Conservation (phyloP, 1,284 basidiomycete genomes). For the Marasmius oreades region DNA sequence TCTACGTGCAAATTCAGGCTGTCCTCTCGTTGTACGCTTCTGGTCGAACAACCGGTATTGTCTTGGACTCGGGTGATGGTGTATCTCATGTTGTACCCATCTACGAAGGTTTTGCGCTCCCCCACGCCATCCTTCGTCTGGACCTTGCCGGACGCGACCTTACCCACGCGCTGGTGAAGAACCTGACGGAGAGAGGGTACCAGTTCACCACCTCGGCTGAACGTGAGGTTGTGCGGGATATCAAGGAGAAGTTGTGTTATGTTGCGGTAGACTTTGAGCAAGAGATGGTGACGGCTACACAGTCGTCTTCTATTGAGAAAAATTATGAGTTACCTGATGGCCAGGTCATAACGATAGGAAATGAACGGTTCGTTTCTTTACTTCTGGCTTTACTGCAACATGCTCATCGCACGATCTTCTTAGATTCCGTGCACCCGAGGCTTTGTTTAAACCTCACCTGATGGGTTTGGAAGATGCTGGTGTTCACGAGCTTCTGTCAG, state of each 20-base stretch:
- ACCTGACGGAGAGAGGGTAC: constrained; percentile 2
- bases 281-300: not conserved
- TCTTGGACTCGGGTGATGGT: constrained; percentile 4
- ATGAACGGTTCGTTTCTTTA: not conserved
- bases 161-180: constrained; percentile 1
- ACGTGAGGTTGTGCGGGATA: constrained; percentile 1
- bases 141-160: constrained; percentile 3
- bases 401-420: not conserved
- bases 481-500: constrained; percentile 75
- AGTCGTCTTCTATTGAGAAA: not conserved
- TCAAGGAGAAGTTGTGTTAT: constrained; percentile 7
- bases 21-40: constrained; percentile 4
- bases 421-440: constrained; percentile 78
- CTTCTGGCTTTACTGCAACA: not conserved
- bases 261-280: constrained; percentile 6
- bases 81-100: constrained; percentile 5
- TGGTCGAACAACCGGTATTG: constrained; percentile 4
- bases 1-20: constrained; percentile 1
- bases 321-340: constrained; percentile 7
- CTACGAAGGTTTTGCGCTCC: constrained; percentile 3
- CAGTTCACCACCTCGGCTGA: constrained; percentile 4
- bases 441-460: constrained; percentile 79
- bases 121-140: not conserved
- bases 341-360: constrained; percentile 6
- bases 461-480: constrained; percentile 73